A percentile compares a stretch with the other conserved stretches of the same genome.
These are phyloP conservation scores for Albugo laibachii DNA, from an alignment of 352 stramenopile species.

Conservation along the genomic window DNA sequence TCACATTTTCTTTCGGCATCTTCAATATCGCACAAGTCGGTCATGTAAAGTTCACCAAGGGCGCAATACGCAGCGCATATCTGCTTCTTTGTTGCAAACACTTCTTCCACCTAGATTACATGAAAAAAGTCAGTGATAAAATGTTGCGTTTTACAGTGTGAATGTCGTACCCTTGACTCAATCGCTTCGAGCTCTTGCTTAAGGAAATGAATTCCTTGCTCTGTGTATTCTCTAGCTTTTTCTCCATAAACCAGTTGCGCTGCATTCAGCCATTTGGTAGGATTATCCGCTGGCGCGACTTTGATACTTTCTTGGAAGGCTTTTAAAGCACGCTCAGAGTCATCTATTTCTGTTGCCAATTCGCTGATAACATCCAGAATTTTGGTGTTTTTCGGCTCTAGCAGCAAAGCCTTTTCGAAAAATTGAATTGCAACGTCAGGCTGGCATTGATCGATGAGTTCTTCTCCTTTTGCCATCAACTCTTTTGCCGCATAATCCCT, in stretches of 20 bases:
- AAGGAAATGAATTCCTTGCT: slow-evolving; percentile 49
- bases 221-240: slow-evolving; percentile 43
- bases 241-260: slow-evolving; percentile 57
- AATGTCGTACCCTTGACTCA: slow-evolving; percentile 6
- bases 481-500: slow-evolving; percentile 19
- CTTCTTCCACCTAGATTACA: slow-evolving; percentile 16
- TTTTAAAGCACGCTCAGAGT: slow-evolving; percentile 45
- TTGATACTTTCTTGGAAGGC: slow-evolving; percentile 54
- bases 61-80: slow-evolving; percentile 88
- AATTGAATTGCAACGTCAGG: slow-evolving; percentile 69
- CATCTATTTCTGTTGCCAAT: slow-evolving; percentile 62
- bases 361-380: slow-evolving; percentile 66
- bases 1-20: slow-evolving; percentile 89
- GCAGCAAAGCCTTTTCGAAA: slow-evolving; percentile 51
- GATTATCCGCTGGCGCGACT: slow-evolving; percentile 45
- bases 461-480: slow-evolving; percentile 65
- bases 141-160: background rate
- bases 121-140: background rate
- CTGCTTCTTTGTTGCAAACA: slow-evolving; percentile 69
- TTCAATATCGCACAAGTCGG: slow-evolving; percentile 85
- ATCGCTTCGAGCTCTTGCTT: slow-evolving; percentile 24
- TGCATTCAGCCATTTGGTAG: slow-evolving; percentile 72
- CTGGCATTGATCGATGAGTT: slow-evolving; percentile 68
- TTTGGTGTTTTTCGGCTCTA: slow-evolving; percentile 43
- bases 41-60: slow-evolving; percentile 94